A percentile compares a stretch with the other conserved stretches of the same genome.
phyloP scores from a whole-genome alignment of 148 eudicot genomes.

The Suaeda aralocaspica region DNA sequence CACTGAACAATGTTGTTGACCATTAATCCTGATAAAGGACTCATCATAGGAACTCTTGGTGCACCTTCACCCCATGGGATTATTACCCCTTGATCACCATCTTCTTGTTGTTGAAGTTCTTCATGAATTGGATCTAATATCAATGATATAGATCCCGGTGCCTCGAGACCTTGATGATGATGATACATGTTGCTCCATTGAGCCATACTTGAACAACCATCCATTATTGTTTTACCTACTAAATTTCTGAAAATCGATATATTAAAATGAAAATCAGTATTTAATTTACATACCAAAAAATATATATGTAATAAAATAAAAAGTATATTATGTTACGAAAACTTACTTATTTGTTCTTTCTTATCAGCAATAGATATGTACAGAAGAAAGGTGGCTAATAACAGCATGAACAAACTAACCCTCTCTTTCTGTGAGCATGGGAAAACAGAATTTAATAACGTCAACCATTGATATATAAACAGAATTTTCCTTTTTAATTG shows the following conservation, averaged over 20 bases:
- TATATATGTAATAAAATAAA: background rate
- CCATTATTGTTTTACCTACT: conserved; percentile 13
- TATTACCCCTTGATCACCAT: background rate
- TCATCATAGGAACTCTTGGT: conserved; percentile 1
- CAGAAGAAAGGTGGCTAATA: background rate
- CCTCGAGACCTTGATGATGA: background rate
- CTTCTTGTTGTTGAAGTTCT: background rate
- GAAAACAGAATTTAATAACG: conserved; percentile 23
- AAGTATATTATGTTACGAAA: background rate
- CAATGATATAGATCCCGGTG: conserved; percentile 8
- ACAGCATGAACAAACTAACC: conserved; percentile 21
- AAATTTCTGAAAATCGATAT: conserved; percentile 15
- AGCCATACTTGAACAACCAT: conserved; percentile 28
- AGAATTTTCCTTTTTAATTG: background rate
- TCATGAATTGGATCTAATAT: conserved; percentile 20
- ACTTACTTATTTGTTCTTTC: background rate
- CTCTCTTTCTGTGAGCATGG: conserved; percentile 7
- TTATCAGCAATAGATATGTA: background rate
- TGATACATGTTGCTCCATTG: conserved; percentile 30
- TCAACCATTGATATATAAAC: conserved; percentile 14
- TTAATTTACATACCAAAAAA: too few relatives aligned
- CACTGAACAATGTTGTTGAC: conserved; percentile 6
- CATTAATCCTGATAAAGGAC: background rate
- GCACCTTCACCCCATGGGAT: conserved; percentile 22
- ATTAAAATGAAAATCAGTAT: background rate